Base-by-base conservation (phyloP, 768 basidiomycete genomes). In the Hypsizygus marmoreus region DNA sequence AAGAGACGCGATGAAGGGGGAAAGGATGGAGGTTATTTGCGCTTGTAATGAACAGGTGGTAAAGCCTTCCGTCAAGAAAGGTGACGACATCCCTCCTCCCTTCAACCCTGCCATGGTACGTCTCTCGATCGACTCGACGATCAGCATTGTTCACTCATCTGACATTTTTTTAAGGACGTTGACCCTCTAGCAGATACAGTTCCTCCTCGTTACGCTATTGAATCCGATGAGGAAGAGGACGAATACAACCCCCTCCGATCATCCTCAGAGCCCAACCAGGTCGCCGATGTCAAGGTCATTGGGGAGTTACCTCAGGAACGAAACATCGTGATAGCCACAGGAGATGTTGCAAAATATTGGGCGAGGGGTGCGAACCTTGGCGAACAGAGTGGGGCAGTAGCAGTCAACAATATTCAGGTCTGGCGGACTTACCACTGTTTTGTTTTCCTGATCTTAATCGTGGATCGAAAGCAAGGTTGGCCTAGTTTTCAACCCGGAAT, bases 161-260 rank as follows among this genome's bases (percentile, higher is more conserved):
- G 14, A 42, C 45, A n/a, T 29, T 26, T 38, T 38, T 12, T 31
- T 6, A 43, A 79, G 81, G 75, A 82, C 49, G 48, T 70, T 19
- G 75, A 84, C 57, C 80, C 81, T 1, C 69, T 84, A 14, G 73
- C 73, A 46, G 82, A 84, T 55, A 67, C 68, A 38, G 65, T 68
- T 3, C 80, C 84, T 2, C 80, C 84, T 26, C 75, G 84, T 43
- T 72, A 86, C 49, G 77, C 77, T 28, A 64, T 84, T 38, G 84
- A 86, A 55, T 84, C 82, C 4, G 84, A 86, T 49, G 82, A 84
- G n/a, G 82, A 82, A 48, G 75, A 79, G 49, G 83, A 85, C 40
- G 81, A 84, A 54, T 69, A 71, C 49, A 76, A 77, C 42, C 77
- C 77, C 11, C 59, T 73, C 2, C 54, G 60, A 14, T 33, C 52